A percentile compares a stretch with the other conserved stretches of the same genome.
Conservation (phyloP, 2,329 filamentous ascomycete species). For the Monilinia aucupariae region DNA sequence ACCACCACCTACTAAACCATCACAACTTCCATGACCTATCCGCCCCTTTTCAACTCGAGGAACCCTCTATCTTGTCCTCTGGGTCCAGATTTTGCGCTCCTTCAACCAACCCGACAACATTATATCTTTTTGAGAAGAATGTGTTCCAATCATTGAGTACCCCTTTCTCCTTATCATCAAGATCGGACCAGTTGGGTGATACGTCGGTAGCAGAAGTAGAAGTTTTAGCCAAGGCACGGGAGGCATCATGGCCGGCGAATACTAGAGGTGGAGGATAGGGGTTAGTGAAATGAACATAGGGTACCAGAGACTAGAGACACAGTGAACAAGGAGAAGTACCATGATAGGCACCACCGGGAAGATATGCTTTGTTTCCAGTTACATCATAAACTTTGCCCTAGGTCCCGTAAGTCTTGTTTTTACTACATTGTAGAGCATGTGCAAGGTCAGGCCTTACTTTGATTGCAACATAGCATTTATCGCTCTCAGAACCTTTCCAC, state of each 20-base stretch:
- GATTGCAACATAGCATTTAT: constrained; percentile 63
- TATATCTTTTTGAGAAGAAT: constrained; percentile 96
- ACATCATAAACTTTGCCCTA: constrained; percentile 94
- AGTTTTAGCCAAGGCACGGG: constrained; percentile 80
- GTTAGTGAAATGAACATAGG: background rate
- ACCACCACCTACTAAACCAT: background rate
- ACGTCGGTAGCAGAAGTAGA: constrained; percentile 84
- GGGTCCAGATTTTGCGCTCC: constrained; percentile 13
- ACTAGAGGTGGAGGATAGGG: constrained; percentile 48
- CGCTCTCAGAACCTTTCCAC: constrained; percentile 55
- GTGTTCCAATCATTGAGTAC: constrained; percentile 88
- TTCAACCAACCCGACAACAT: constrained; percentile 59
- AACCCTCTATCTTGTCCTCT: constrained; percentile 2
- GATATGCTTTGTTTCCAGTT: constrained; percentile 80
- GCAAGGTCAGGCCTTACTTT: constrained; percentile 44
- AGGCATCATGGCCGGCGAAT: constrained; percentile 92
- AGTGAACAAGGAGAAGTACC: constrained; percentile 48
- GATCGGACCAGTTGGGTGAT: constrained; percentile 71
- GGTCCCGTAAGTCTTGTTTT: background rate
- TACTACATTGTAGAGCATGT: background rate
- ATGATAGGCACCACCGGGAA: constrained; percentile 74
- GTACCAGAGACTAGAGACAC: background rate
- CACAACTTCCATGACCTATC: background rate
- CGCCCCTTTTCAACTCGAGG: background rate
- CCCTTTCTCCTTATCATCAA: constrained; percentile 78